Evolutionary conservation across 2,329 filamentous ascomycete species (phyloP).

Genomic region (Colletotrichum endophyticum): DNA sequence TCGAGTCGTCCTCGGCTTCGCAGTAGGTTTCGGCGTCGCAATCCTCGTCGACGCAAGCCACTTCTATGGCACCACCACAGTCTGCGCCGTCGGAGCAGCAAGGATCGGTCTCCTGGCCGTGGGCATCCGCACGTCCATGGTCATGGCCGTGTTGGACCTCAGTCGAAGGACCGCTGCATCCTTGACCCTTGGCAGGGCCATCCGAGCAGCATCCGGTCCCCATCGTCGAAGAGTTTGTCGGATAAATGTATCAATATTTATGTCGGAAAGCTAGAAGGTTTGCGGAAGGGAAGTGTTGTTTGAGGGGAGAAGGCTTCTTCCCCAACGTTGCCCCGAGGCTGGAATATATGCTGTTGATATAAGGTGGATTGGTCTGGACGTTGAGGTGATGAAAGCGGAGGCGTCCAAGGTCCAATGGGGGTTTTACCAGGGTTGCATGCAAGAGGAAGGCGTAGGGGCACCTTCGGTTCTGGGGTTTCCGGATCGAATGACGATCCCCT

Average conservation of each 20-base stretch:
- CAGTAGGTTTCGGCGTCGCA: constrained; percentile 22
- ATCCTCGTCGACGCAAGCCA: constrained; percentile 1
- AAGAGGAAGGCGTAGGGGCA: not conserved
- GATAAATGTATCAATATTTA: not conserved
- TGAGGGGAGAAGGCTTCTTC: not conserved
- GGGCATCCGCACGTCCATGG: not conserved
- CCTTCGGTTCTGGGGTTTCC: not conserved
- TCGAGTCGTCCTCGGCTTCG: constrained; percentile 18
- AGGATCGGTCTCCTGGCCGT: not conserved
- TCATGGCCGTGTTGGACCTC: not conserved
- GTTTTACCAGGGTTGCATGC: not conserved
- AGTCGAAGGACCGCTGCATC: not conserved
- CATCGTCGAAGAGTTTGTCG: not conserved
- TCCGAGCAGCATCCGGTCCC: constrained; percentile 22
- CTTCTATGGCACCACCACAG: not conserved
- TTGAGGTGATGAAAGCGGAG: not conserved
- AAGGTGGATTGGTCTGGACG: not conserved
- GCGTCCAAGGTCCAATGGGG: not conserved
- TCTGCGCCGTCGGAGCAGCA: not conserved
- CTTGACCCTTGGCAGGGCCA: not conserved
- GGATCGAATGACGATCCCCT: not conserved
- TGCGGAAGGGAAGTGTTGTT: not conserved
- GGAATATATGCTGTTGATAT: not conserved
- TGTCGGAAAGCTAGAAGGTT: not conserved
- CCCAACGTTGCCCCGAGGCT: not conserved